phyloP scores from a whole-genome alignment of 345 rosid species.

The Chamaenerion angustifolium region DNA sequence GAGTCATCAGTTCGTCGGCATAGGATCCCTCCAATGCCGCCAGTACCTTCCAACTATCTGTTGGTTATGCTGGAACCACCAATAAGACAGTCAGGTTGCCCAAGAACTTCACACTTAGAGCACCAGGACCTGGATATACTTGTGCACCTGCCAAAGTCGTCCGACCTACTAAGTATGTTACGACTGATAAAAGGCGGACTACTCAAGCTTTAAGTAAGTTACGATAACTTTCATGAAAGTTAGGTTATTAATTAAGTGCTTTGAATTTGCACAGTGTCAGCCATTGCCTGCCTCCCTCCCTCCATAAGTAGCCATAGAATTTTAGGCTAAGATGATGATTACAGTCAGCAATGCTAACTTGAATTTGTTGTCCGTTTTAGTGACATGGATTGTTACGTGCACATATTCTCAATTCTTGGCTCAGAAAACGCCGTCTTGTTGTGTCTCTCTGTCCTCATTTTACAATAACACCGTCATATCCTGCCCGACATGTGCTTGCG shows the following conservation, averaged over 20 bases:
- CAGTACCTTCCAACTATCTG: slow-evolving; percentile 63
- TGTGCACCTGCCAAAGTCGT: slow-evolving; percentile 58
- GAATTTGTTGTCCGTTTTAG: slow-evolving; percentile 14
- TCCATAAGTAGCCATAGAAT: too few relatives aligned
- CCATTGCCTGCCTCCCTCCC: too few relatives aligned
- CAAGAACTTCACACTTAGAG: slow-evolving; percentile 52
- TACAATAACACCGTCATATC: slow-evolving; percentile 57
- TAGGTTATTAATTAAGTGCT: too few relatives aligned
- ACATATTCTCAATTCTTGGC: slow-evolving; percentile 80
- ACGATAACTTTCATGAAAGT: too few relatives aligned
- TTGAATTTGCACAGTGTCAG: too few relatives aligned
- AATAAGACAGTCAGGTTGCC: slow-evolving; percentile 64
- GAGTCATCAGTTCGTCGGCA: slow-evolving; percentile 55
- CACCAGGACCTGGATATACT: slow-evolving; percentile 86
- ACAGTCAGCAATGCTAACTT: too few relatives aligned
- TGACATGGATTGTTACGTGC: slow-evolving; percentile 93
- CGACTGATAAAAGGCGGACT: slow-evolving; percentile 53
- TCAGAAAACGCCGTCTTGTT: slow-evolving; percentile 62
- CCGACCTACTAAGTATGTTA: slow-evolving; percentile 30
- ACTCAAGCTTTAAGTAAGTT: slow-evolving; percentile 86
- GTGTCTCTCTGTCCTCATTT: slow-evolving; percentile 88
- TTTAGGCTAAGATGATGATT: too few relatives aligned
- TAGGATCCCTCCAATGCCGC: slow-evolving; percentile 65
- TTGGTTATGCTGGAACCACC: slow-evolving; percentile 68
- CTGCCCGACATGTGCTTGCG: slow-evolving; percentile 78